Conservation (phyloP, 2,329 filamentous ascomycete genomes). For the Podosphaera fusca region DNA sequence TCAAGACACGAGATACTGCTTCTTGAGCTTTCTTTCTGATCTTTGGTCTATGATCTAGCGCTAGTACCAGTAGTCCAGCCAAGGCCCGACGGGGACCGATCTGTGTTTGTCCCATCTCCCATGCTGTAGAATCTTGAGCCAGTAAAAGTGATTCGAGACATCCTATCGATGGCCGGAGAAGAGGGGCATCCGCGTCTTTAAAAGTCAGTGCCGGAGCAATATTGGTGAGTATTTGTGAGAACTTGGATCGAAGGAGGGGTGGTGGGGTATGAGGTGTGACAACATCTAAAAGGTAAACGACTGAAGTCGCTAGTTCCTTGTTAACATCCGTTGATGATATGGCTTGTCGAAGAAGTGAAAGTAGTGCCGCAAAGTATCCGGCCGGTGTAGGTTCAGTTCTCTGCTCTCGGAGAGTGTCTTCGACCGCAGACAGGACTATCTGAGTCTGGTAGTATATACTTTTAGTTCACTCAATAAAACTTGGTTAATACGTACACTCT, state of each 20-base stretch:
- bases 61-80: conserved; percentile 62
- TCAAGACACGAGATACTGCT: conserved; percentile 60
- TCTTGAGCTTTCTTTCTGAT: conserved; percentile 86
- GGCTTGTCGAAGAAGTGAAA: conserved; percentile 66
- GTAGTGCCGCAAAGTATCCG: conserved; percentile 84
- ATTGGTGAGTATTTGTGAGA: conserved; percentile 72
- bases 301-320: conserved; percentile 61
- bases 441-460: conserved; percentile 33
- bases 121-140: conserved; percentile 68
- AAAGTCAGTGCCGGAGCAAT: conserved; percentile 66
- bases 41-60: conserved; percentile 75
- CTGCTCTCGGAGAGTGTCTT: conserved; percentile 77
- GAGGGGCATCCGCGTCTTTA: conserved; percentile 62
- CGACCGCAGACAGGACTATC: conserved; percentile 72
- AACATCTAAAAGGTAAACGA: conserved; percentile 88
- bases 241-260: conserved; percentile 78
- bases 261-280: conserved; percentile 68
- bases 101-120: conserved; percentile 65
- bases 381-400: conserved; percentile 65
- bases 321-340: conserved; percentile 43
- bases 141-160: conserved; percentile 79
- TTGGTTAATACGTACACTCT: conserved; percentile 21
- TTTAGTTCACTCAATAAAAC: conserved; percentile 2
- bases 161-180: conserved; percentile 72
- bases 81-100: conserved; percentile 72